Evolutionary conservation across 2,329 filamentous ascomycete species (phyloP).

Genomic region (Simplicillium sp.): DNA sequence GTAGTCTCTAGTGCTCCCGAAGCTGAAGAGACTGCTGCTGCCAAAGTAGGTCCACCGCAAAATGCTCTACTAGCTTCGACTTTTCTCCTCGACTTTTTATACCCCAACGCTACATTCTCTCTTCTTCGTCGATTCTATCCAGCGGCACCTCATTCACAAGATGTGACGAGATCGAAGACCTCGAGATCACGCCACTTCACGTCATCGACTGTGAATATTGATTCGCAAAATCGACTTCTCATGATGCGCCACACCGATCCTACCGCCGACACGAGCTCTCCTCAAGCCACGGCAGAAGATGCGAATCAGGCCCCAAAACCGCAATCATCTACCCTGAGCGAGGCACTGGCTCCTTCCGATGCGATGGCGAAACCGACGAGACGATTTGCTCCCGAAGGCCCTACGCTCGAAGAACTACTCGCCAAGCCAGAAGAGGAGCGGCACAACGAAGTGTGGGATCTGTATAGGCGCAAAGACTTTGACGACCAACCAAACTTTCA

Average conservation of each 20-base stretch:
- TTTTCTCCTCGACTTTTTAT: conserved; percentile 47
- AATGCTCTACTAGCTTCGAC: conserved; percentile 30
- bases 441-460: conserved; percentile 32
- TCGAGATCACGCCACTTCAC: conserved; percentile 13
- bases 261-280: neutral
- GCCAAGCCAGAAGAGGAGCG: conserved; percentile 12
- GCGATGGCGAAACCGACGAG: neutral
- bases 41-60: conserved; percentile 11
- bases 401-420: conserved; percentile 13
- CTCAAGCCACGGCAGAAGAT: too few relatives aligned
- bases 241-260: neutral
- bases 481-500: conserved; percentile 17
- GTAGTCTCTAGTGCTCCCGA: conserved; percentile 9
- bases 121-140: conserved; percentile 24
- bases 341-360: conserved; percentile 1
- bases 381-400: neutral
- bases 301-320: too few relatives aligned
- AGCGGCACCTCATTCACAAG: neutral
- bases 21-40: conserved; percentile 12
- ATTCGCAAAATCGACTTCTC: neutral
- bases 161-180: neutral
- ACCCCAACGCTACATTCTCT: conserved; percentile 34
- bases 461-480: conserved; percentile 27
- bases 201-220: conserved; percentile 11
- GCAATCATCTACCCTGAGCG: too few relatives aligned